These are phyloP conservation scores for Saitozyma sp. DNA, from an alignment of 768 basidiomycete genomes.

Conservation along the genomic window DNA sequence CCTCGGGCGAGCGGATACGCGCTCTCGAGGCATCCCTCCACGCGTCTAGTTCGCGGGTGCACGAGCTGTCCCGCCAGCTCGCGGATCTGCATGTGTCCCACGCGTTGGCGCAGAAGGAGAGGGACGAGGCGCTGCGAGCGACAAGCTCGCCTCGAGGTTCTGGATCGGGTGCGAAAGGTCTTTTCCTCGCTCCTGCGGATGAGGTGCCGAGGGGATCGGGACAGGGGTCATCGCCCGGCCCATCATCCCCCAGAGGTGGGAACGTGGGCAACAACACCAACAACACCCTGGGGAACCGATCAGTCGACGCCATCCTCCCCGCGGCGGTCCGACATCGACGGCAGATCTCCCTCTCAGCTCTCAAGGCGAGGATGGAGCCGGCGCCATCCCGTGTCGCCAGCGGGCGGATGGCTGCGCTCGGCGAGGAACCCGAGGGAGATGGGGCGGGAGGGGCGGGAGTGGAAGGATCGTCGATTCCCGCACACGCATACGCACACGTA, in stretches of 20 bases:
- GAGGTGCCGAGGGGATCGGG: constrained; percentile 2
- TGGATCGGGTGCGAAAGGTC: constrained; percentile 3
- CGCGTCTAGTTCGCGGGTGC: constrained; percentile 28
- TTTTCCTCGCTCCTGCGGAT: constrained; percentile 22
- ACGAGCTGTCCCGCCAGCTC: constrained; percentile 41
- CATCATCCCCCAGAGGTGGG: background rate
- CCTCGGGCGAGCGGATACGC: constrained; percentile 26
- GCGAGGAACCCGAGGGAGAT: constrained; percentile 4
- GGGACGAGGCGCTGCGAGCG: constrained; percentile 11
- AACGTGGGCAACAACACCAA: background rate
- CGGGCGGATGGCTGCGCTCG: constrained; percentile 2
- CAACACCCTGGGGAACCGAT: constrained; percentile 1
- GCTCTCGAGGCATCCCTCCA: constrained; percentile 32
- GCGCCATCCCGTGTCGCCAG: background rate
- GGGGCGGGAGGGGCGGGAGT: background rate
- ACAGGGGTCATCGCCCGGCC: background rate
- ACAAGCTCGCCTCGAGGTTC: background rate
- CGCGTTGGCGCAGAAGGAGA: constrained; percentile 14
- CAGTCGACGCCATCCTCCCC: constrained; percentile 44
- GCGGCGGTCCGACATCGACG: constrained; percentile 46
- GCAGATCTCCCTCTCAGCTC: constrained; percentile 43
- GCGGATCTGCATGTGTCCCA: constrained; percentile 32
- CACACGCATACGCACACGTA: background rate
- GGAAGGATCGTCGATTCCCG: too few species aligned
- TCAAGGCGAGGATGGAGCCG: constrained; percentile 49